phyloP scores from a whole-genome alignment of 805 yeast genomes.

The Cyberlindnera maritima region DNA sequence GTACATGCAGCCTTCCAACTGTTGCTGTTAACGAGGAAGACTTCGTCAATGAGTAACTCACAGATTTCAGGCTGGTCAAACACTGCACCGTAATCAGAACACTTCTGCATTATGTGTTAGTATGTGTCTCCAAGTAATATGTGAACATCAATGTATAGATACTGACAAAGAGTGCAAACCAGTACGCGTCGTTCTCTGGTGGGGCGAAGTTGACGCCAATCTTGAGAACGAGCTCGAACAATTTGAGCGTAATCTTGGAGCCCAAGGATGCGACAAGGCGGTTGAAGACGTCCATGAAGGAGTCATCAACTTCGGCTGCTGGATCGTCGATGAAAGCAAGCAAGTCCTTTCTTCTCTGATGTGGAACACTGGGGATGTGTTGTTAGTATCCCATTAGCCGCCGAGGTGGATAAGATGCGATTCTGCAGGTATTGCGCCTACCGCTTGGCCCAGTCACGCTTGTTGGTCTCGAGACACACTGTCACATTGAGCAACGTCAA shows the following conservation, averaged over 20 bases:
- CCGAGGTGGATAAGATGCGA: conserved; percentile 1
- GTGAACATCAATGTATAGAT: not conserved
- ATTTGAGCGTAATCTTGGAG: conserved; percentile 10
- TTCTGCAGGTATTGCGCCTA: not conserved
- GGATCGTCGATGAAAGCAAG: conserved; percentile 12
- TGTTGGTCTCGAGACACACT: not conserved
- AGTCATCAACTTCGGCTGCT: conserved; percentile 7
- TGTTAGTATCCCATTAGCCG: conserved; percentile 13
- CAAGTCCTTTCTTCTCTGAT: conserved; percentile 6
- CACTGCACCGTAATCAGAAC: conserved; percentile 21
- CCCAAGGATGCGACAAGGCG: conserved; percentile 13
- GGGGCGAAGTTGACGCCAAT: conserved; percentile 24
- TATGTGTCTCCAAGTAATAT: too few species aligned
- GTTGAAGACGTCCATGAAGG: conserved; percentile 14
- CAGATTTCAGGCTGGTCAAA: conserved; percentile 19
- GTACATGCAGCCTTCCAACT: conserved; percentile 30
- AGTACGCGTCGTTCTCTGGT: conserved; percentile 19
- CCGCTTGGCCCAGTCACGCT: conserved; percentile 5
- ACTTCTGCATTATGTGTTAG: conserved; percentile 5
- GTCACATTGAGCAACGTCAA: conserved; percentile 8
- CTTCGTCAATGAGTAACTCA: conserved; percentile 12
- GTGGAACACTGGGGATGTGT: conserved; percentile 4
- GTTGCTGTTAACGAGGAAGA: conserved; percentile 7
- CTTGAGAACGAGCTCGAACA: conserved; percentile 24
- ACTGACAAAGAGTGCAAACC: conserved; percentile 22